Evolutionary conservation across 2,329 filamentous ascomycete genomes (phyloP).

Genomic region (Paraconiothyrium sp.): DNA sequence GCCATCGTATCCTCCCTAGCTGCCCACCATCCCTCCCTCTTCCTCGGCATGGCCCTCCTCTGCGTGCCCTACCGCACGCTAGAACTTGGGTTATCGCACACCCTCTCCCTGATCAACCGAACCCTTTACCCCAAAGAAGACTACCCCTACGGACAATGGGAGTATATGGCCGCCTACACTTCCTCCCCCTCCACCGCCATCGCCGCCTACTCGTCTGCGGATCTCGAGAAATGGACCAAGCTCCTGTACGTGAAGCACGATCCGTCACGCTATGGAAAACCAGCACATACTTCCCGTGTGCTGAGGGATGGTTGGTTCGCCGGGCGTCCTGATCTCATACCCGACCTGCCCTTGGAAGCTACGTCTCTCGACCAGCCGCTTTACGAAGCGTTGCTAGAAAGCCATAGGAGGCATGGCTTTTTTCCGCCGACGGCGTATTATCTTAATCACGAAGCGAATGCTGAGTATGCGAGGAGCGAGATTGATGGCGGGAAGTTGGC

Average conservation of each 20-base stretch:
- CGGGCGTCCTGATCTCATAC: neutral
- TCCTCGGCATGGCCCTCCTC: neutral
- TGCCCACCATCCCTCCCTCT: neutral
- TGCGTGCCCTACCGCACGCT: slow-evolving; percentile 2
- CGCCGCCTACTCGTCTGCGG: too few relatives aligned
- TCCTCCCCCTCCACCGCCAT: neutral
- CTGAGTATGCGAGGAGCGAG: neutral
- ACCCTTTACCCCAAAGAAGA: neutral
- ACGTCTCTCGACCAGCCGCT: neutral
- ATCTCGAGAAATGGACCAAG: neutral
- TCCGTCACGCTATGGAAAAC: neutral
- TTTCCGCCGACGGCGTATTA: slow-evolving; percentile 6
- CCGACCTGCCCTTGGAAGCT: neutral
- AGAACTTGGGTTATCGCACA: neutral
- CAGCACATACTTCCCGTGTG: neutral
- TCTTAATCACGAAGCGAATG: neutral
- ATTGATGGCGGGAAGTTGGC: neutral
- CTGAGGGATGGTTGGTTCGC: neutral
- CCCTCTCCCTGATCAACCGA: neutral
- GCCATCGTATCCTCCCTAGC: neutral
- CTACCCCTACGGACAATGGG: neutral
- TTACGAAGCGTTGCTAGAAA: neutral
- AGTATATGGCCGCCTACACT: neutral
- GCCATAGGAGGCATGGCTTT: neutral
- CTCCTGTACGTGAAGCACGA: neutral